A percentile compares a stretch with the other conserved stretches of the same genome.
These are phyloP conservation scores for Apophysomyces sp. DNA, from an alignment of 371 early-diverging fungal genomes.

Conservation along the genomic window DNA sequence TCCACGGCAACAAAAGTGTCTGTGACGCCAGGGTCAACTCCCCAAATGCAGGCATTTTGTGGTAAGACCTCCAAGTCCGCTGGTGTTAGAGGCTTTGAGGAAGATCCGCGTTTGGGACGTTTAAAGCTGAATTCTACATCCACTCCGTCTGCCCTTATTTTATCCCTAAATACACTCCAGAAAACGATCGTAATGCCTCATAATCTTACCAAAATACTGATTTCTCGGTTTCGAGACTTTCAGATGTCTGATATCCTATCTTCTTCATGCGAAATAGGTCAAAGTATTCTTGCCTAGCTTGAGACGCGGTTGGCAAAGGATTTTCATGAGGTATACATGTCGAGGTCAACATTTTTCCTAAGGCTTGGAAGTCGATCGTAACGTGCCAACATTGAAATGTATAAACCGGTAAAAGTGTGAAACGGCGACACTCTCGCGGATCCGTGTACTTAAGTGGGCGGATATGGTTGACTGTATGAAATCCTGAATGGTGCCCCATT, in stretches of 20 bases:
- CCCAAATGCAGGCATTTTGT: background rate
- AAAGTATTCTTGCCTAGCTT: background rate
- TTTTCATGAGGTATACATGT: background rate
- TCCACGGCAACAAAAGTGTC: slow-evolving; percentile 14
- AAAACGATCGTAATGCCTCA: background rate
- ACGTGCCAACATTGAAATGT: background rate
- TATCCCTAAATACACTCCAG: background rate
- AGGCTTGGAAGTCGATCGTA: background rate
- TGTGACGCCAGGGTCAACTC: slow-evolving; percentile 13
- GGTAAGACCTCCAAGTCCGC: background rate
- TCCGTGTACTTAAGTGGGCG: slow-evolving; percentile 3
- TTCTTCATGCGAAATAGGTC: slow-evolving; percentile 3
- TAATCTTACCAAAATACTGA: background rate
- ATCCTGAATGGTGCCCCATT: background rate
- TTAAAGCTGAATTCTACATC: slow-evolving; percentile 3
- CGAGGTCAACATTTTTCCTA: background rate
- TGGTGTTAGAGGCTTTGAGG: background rate
- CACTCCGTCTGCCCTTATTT: background rate
- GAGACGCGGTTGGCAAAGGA: background rate
- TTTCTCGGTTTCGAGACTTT: slow-evolving; percentile 4
- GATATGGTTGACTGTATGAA: background rate
- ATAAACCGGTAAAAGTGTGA: background rate
- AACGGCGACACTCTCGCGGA: background rate
- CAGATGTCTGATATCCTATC: background rate
- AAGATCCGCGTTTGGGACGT: background rate